phyloP scores from a whole-genome alignment of 1,284 basidiomycete genomes.

The Sporisorium iseilematis-ciliati region DNA sequence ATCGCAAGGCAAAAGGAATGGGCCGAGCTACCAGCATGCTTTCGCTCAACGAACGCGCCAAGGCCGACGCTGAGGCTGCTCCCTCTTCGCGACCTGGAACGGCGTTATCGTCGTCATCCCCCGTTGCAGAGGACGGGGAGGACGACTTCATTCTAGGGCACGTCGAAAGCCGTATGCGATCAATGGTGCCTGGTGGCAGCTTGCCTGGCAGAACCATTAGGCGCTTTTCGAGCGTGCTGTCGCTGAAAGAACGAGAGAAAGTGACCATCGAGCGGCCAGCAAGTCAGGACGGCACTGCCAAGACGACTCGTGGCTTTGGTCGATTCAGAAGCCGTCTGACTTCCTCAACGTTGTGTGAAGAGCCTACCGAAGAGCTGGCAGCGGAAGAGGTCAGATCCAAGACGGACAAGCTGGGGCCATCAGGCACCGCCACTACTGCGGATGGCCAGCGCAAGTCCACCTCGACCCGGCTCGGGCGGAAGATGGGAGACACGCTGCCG shows the following conservation, averaged over 20 bases:
- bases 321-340: conserved; percentile 36
- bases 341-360: conserved; percentile 30
- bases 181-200: conserved; percentile 26
- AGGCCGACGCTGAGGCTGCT: conserved; percentile 31
- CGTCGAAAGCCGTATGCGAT: conserved; percentile 29
- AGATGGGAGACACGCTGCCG: conserved; percentile 27
- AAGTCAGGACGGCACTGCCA: conserved; percentile 26
- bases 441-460: conserved; percentile 13
- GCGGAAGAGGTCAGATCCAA: not conserved
- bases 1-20: conserved; percentile 57
- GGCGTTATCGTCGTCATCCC: conserved; percentile 19
- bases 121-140: conserved; percentile 6
- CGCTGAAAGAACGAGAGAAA: conserved; percentile 31
- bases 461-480: conserved; percentile 13
- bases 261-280: conserved; percentile 29
- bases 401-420: not conserved
- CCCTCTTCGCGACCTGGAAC: conserved; percentile 14
- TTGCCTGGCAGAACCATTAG: conserved; percentile 25
- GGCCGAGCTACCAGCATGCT: conserved; percentile 49
- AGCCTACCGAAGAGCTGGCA: conserved; percentile 17
- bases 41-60: conserved; percentile 41
- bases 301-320: conserved; percentile 28
- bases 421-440: not conserved
- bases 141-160: conserved; percentile 46
- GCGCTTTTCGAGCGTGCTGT: conserved; percentile 45